Percentiles rank a stretch among this genome's conserved stretches.
These are phyloP conservation scores for Apiotrichum mycotoxinovorans DNA, from an alignment of 1,284 basidiomycete genomes.

Conservation along the genomic window DNA sequence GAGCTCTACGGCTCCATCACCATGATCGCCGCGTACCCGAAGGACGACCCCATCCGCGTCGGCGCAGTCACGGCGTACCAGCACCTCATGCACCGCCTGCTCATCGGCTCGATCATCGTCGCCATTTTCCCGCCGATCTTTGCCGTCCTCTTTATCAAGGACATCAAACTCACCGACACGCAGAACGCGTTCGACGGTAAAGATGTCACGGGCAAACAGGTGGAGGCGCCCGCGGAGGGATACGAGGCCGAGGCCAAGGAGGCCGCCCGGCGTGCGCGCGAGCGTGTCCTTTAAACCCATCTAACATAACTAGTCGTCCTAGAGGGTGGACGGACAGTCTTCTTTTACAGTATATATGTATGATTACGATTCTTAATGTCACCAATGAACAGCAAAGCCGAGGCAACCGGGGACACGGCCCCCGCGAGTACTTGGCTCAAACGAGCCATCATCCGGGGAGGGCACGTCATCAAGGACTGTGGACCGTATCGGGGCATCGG, in stretches of 20 bases:
- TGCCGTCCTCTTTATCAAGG: constrained; percentile 44
- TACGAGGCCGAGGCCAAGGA: background rate
- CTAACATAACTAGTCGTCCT: too few relatives aligned
- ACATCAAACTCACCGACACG: constrained; percentile 50
- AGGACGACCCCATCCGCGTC: constrained; percentile 57
- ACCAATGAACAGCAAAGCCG: too few relatives aligned
- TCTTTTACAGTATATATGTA: too few relatives aligned
- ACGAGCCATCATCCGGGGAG: too few relatives aligned
- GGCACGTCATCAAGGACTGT: too few relatives aligned
- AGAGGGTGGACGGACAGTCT: too few relatives aligned
- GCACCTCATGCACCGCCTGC: constrained; percentile 44
- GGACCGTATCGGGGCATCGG: too few relatives aligned
- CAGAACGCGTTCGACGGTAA: constrained; percentile 52
- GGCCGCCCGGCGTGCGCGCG: background rate
- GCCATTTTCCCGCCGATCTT: constrained; percentile 48
- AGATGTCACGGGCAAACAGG: constrained; percentile 30
- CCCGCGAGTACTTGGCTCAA: too few relatives aligned
- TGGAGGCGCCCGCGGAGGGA: constrained; percentile 13
- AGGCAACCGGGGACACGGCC: too few relatives aligned
- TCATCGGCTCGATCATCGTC: constrained; percentile 40
- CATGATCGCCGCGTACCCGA: constrained; percentile 50
- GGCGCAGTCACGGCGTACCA: constrained; percentile 57
- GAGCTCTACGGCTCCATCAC: constrained; percentile 59
- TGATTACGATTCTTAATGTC: too few relatives aligned
- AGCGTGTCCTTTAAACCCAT: background rate